Evolutionary conservation across 257 asterid species (phyloP).

Genomic region (Penstemon newberryi): DNA sequence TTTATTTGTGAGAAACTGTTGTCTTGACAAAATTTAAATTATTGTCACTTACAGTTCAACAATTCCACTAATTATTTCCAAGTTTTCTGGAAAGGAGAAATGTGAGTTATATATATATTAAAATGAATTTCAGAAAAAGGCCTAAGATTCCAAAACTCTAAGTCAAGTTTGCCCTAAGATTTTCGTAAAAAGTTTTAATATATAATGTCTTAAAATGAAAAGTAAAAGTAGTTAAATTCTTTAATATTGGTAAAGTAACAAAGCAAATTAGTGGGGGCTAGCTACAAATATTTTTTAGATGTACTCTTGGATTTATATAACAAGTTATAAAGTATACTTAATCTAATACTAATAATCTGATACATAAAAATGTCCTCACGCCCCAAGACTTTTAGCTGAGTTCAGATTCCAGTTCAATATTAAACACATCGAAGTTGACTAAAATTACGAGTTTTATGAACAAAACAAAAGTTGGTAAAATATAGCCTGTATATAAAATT

Average conservation of each 20-base stretch:
- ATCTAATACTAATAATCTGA: conserved; percentile 32
- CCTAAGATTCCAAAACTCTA: no score
- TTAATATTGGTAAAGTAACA: neutral
- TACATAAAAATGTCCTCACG: conserved; percentile 33
- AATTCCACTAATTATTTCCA: no score
- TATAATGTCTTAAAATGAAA: neutral
- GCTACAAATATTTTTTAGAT: conserved; percentile 26
- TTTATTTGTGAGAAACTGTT: no score
- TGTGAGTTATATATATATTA: neutral
- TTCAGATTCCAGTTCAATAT: conserved; percentile 40
- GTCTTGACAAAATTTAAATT: no score
- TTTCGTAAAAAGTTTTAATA: neutral
- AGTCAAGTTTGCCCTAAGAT: no score
- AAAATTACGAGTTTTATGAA: conserved; percentile 35
- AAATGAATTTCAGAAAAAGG: neutral
- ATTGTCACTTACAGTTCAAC: no score
- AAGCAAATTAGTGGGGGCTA: neutral
- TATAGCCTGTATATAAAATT: neutral
- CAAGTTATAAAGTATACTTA: conserved; percentile 22
- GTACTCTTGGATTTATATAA: conserved; percentile 20
- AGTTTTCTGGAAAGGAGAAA: neutral
- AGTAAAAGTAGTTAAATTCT: neutral
- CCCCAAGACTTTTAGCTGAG: conserved; percentile 42
- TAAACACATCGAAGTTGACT: conserved; percentile 48
- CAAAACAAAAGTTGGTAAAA: conserved; percentile 28